Evolutionary conservation across 2,329 filamentous ascomycete genomes (phyloP).

Genomic region (Ceratocystis harringtonii): DNA sequence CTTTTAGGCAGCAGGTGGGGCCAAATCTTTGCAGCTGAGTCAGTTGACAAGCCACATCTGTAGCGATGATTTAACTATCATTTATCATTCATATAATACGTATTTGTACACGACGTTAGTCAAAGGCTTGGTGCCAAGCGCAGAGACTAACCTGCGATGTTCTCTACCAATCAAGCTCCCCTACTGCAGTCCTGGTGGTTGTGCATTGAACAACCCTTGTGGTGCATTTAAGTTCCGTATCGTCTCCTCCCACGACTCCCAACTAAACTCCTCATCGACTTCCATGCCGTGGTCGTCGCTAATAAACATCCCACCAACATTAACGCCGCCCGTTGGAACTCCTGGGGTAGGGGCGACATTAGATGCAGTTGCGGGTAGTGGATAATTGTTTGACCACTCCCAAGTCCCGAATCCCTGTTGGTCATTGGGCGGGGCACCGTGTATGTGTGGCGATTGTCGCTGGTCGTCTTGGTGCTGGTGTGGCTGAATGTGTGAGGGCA

Average conservation of each 20-base stretch:
- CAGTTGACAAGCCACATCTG: neutral
- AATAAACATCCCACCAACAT: neutral
- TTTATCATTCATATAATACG: neutral
- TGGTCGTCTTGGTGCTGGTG: neutral
- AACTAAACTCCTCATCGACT: constrained; percentile 13
- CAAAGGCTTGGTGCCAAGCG: neutral
- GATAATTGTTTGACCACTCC: constrained; percentile 2
- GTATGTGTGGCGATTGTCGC: neutral
- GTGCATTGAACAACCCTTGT: constrained; percentile 4
- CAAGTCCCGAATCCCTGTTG: neutral
- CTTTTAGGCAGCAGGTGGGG: constrained; percentile 1
- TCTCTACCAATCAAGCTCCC: neutral
- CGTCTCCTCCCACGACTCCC: constrained; percentile 11
- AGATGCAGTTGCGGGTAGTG: neutral
- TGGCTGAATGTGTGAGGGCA: constrained; percentile 7
- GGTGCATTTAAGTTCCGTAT: constrained; percentile 6
- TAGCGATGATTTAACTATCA: neutral
- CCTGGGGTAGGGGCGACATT: neutral
- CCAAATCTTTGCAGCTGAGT: neutral
- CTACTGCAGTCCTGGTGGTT: constrained; percentile 10
- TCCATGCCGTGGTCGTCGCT: constrained; percentile 13
- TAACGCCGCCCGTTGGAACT: neutral
- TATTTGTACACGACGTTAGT: neutral
- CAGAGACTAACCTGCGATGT: too few species aligned
- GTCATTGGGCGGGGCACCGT: neutral